These are phyloP conservation scores for Marasmius sp. DNA, from an alignment of 1,284 basidiomycete genomes.

Conservation along the genomic window DNA sequence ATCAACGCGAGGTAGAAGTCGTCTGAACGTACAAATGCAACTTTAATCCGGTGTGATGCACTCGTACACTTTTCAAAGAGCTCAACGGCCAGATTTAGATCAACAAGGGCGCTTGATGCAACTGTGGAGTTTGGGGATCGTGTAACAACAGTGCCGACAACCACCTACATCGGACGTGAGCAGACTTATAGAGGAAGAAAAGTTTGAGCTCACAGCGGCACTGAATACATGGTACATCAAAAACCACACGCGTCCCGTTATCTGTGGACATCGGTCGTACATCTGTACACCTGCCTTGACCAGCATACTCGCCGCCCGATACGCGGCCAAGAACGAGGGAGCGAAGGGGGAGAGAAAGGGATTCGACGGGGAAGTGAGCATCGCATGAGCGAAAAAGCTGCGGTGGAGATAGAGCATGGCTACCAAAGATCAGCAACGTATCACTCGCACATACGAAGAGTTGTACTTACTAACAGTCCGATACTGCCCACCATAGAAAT, in stretches of 20 bases:
- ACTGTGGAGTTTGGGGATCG: constrained; percentile 43
- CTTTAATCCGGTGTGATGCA: constrained; percentile 38
- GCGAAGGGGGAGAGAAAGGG: constrained; percentile 47
- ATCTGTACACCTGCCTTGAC: constrained; percentile 45
- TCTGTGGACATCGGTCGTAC: constrained; percentile 41
- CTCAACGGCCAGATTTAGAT: constrained; percentile 39
- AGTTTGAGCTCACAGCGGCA: constrained; percentile 34
- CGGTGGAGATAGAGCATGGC: constrained; percentile 50
- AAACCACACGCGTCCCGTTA: constrained; percentile 46
- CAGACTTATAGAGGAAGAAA: background rate
- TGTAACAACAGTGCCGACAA: constrained; percentile 47
- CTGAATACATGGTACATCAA: constrained; percentile 46
- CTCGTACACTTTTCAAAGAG: constrained; percentile 40
- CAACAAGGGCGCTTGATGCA: constrained; percentile 39
- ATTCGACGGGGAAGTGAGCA: constrained; percentile 45
- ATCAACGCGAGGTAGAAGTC: background rate
- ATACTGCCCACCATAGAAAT: constrained; percentile 45
- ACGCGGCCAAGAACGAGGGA: constrained; percentile 46
- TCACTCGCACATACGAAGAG: background rate
- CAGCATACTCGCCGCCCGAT: constrained; percentile 45
- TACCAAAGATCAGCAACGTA: constrained; percentile 16
- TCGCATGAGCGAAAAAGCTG: constrained; percentile 48
- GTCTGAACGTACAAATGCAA: constrained; percentile 36
- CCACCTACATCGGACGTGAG: constrained; percentile 31
- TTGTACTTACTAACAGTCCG: constrained; percentile 43